Percentiles rank a stretch among this genome's conserved stretches.
phyloP scores from a whole-genome alignment of 1,284 basidiomycete species.

The Ganoderma multipileum region DNA sequence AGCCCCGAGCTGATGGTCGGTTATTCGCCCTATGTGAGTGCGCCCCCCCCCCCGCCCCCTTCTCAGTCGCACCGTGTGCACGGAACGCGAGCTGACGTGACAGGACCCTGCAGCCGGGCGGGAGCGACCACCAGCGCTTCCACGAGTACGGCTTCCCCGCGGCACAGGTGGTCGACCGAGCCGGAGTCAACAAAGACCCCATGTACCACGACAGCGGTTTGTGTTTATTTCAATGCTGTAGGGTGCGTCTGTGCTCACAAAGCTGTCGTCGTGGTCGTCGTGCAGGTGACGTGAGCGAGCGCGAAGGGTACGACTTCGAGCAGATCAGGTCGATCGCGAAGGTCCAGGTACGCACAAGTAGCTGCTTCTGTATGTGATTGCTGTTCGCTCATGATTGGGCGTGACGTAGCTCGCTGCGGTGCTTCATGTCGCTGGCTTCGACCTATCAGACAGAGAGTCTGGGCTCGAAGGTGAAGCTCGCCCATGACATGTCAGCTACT shows the following conservation, averaged over 20 bases:
- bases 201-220: slow-evolving; percentile 85
- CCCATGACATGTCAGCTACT: neutral
- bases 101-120: slow-evolving; percentile 63
- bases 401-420: neutral
- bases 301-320: slow-evolving; percentile 80
- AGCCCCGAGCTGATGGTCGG: slow-evolving; percentile 85
- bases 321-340: slow-evolving; percentile 85
- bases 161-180: slow-evolving; percentile 84
- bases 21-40: slow-evolving; percentile 57
- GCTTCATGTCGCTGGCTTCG: slow-evolving; percentile 5
- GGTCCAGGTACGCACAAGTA: slow-evolving; percentile 72
- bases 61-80: neutral
- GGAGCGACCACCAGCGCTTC: slow-evolving; percentile 91
- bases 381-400: neutral
- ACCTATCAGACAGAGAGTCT: neutral
- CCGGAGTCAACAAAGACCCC: slow-evolving; percentile 84
- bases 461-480: neutral
- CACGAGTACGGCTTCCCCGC: slow-evolving; percentile 82
- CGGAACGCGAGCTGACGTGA: neutral
- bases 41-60: too few relatives aligned
- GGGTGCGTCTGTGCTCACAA: neutral
- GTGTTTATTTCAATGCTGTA: neutral
- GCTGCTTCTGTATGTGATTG: too few relatives aligned
- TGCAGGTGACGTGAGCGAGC: slow-evolving; percentile 75
- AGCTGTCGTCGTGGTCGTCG: slow-evolving; percentile 4